A percentile compares a stretch with the other conserved stretches of the same genome.
Evolutionary conservation across 2,329 filamentous ascomycete genomes (phyloP).

Genomic region (Colletotrichum filicis): DNA sequence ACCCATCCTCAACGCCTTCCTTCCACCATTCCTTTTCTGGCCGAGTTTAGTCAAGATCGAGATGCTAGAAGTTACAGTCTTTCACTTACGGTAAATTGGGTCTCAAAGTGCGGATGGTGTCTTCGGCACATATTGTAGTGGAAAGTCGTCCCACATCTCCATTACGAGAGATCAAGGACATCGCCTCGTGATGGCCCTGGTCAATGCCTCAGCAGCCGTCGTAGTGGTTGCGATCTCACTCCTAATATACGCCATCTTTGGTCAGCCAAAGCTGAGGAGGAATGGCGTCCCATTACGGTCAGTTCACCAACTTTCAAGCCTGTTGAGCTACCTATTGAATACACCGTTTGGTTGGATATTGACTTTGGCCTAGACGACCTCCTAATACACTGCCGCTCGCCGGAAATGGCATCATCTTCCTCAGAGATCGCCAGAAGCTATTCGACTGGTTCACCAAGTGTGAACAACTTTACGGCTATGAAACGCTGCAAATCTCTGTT

Average conservation of each 20-base stretch:
- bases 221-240: constrained; percentile 13
- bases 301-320: background rate
- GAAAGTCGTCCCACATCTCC: background rate
- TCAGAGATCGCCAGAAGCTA: constrained; percentile 68
- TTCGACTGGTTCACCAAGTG: constrained; percentile 72
- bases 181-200: constrained; percentile 6
- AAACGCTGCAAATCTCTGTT: constrained; percentile 72
- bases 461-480: constrained; percentile 65
- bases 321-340: background rate
- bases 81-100: no score
- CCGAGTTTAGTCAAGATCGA: background rate
- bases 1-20: background rate
- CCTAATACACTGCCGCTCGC: constrained; percentile 64
- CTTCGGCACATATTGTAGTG: background rate
- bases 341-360: background rate
- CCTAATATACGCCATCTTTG: constrained; percentile 24
- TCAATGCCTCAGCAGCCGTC: background rate
- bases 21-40: background rate
- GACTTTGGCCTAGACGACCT: constrained; percentile 50
- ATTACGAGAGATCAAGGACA: background rate
- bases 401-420: constrained; percentile 71
- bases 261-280: constrained; percentile 31
- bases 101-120: background rate
- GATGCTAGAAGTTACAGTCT: background rate
- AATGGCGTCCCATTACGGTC: constrained; percentile 35